Percentiles rank a stretch among this genome's conserved stretches.
phyloP scores from a whole-genome alignment of 768 basidiomycete species.

The Lactifluus rugatus region DNA sequence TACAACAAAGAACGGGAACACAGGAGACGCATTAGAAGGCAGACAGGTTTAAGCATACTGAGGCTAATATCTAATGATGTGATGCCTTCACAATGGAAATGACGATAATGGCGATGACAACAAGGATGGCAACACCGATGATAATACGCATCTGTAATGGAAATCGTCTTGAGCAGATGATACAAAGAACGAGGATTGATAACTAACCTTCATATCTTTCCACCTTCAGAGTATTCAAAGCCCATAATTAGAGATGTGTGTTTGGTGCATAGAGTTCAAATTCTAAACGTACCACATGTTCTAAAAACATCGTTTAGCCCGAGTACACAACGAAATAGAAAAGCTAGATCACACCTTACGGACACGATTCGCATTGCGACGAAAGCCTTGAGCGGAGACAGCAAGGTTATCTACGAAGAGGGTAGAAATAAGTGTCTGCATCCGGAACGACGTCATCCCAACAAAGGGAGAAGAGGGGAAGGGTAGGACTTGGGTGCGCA shows the following conservation, averaged over 20 bases:
- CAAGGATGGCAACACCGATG: slow-evolving; percentile 79
- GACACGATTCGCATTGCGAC: slow-evolving; percentile 92
- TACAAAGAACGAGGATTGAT: background rate
- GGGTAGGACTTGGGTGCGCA: background rate
- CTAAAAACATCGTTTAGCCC: slow-evolving; percentile 30
- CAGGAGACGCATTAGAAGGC: slow-evolving; percentile 8
- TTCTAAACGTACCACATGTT: slow-evolving; percentile 75
- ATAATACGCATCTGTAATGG: slow-evolving; percentile 82
- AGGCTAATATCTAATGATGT: slow-evolving; percentile 31
- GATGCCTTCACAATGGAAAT: slow-evolving; percentile 90
- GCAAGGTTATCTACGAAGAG: slow-evolving; percentile 74
- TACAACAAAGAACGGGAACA: slow-evolving; percentile 17
- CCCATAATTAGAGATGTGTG: background rate
- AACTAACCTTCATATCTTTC: slow-evolving; percentile 90
- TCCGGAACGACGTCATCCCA: background rate
- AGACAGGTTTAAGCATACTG: slow-evolving; percentile 11
- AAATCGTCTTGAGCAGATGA: slow-evolving; percentile 5
- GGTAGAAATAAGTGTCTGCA: background rate
- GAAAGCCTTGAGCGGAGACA: slow-evolving; percentile 98
- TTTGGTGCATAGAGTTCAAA: background rate
- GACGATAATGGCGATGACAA: slow-evolving; percentile 93
- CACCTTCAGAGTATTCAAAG: slow-evolving; percentile 43
- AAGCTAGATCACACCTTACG: slow-evolving; percentile 63
- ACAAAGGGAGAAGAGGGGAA: background rate
- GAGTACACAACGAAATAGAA: background rate